These are phyloP conservation scores for Pleurotus pulmonarius DNA, from an alignment of 768 basidiomycete genomes.

Conservation along the genomic window DNA sequence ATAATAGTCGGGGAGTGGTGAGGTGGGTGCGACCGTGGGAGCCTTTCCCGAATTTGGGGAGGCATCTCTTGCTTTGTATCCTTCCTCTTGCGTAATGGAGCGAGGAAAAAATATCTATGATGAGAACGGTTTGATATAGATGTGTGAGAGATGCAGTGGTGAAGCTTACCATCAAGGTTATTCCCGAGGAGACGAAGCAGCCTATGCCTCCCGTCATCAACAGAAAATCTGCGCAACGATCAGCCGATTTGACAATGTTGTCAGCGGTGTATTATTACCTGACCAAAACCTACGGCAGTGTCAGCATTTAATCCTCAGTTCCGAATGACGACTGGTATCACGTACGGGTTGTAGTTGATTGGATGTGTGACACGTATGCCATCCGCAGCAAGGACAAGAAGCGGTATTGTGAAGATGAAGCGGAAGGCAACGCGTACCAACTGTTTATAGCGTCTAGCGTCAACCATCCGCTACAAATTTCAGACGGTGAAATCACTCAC, in stretches of 20 bases:
- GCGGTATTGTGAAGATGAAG: slow-evolving; percentile 67
- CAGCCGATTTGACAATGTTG: slow-evolving; percentile 16
- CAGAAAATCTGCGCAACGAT: slow-evolving; percentile 50
- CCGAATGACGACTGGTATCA: slow-evolving; percentile 12
- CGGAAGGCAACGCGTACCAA: slow-evolving; percentile 70
- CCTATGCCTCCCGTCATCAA: slow-evolving; percentile 71
- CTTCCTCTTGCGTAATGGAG: slow-evolving; percentile 60
- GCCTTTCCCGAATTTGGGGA: slow-evolving; percentile 23
- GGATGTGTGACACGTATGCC: slow-evolving; percentile 47
- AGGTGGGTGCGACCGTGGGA: slow-evolving; percentile 21
- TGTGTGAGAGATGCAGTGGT: not conserved
- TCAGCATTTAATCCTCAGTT: not conserved
- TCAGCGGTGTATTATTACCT: slow-evolving; percentile 33
- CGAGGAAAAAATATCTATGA: slow-evolving; percentile 75
- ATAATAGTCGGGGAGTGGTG: slow-evolving; percentile 24
- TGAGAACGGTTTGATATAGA: not conserved
- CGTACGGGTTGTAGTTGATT: slow-evolving; percentile 56
- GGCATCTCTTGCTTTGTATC: slow-evolving; percentile 47
- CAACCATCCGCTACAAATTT: not conserved
- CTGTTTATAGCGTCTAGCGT: slow-evolving; percentile 28
- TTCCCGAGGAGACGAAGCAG: slow-evolving; percentile 74
- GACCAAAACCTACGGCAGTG: slow-evolving; percentile 47
- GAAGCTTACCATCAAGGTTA: slow-evolving; percentile 67
- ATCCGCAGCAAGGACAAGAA: slow-evolving; percentile 66
- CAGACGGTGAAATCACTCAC: slow-evolving; percentile 36